phyloP scores from a whole-genome alignment of 345 rosid genomes.

The Pistacia integerrima region DNA sequence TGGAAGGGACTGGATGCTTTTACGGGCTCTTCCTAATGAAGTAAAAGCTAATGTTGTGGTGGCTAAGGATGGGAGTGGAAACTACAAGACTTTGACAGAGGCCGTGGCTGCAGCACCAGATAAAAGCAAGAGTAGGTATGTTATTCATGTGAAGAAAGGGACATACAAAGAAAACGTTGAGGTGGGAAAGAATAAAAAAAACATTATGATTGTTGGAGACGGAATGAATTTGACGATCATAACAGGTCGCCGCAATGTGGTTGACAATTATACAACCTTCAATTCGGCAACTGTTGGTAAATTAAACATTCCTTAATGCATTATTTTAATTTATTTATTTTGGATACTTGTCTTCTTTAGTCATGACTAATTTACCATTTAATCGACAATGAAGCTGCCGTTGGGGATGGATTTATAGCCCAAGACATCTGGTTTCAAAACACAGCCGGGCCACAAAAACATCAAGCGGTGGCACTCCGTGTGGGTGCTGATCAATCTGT shows the following conservation, averaged over 20 bases:
- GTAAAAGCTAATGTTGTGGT: slow-evolving; percentile 65
- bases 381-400: slow-evolving; percentile 45
- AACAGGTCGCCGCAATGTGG: slow-evolving; percentile 57
- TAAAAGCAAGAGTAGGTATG: slow-evolving; percentile 48
- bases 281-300: slow-evolving; percentile 84
- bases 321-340: not conserved
- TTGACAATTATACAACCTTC: slow-evolving; percentile 68
- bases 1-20: slow-evolving; percentile 49
- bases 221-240: slow-evolving; percentile 66
- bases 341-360: too few species aligned
- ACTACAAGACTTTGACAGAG: slow-evolving; percentile 66
- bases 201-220: slow-evolving; percentile 78
- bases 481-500: slow-evolving; percentile 79
- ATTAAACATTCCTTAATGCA: not conserved
- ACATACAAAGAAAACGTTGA: slow-evolving; percentile 68
- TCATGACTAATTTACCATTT: not conserved
- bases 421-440: slow-evolving; percentile 81
- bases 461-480: slow-evolving; percentile 88
- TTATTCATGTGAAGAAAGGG: slow-evolving; percentile 80
- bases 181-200: slow-evolving; percentile 65
- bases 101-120: slow-evolving; percentile 72
- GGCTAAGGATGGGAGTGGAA: slow-evolving; percentile 76
- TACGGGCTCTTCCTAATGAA: slow-evolving; percentile 36
- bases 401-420: slow-evolving; percentile 88
- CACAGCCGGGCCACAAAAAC: slow-evolving; percentile 75